Base-by-base conservation (phyloP, 805 yeast species). In the Candida orba region DNA sequence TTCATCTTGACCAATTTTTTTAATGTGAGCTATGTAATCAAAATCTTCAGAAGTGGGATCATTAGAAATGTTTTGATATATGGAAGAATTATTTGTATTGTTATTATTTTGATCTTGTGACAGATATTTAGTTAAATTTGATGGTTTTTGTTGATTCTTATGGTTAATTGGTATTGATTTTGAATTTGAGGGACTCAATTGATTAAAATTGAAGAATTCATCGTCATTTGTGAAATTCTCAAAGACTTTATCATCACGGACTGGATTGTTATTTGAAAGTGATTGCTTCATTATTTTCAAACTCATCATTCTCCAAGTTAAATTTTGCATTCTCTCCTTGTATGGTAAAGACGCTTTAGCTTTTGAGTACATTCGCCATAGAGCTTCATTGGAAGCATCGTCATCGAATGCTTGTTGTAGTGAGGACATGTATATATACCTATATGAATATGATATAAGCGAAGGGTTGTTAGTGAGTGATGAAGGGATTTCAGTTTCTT, bases 221-320 rank as follows among this genome's bases (percentile, higher is more conserved):
- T 57, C 59, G 8, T 56, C 57, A 35, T 40, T 44, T 36, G 43
- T 41, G 13, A 39, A 50, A 18, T 39, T 39, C 5, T 40, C 42
- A 24, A 24, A 18, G 17, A 9, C 25, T 8, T 17, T 35, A 12
- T 36, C 13, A 13, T 22, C 34, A 23, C 20, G 14, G 3, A 24
- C 23, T 18, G 24, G 10, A 14, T 17, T 15, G 9, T 32, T 33
- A 4, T 10, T 17, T n/a, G 9, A 15, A 15, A 15, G 17, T 31
- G 18, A 13, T 39, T 45, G 41, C 35, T 43, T 50, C 22, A 51
- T 15, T 6, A 51, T 47, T 50, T 58, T 72, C 51, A 82, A 67
- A 36, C 72, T 76, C 90, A 88, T 82, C 78, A 88, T 73, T 46
- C 96, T 67, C 96, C 96, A 88, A 9, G 95, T 80, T 43, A 88